phyloP scores from a whole-genome alignment of 768 basidiomycete species.

The Leucocoprinus sp. region DNA sequence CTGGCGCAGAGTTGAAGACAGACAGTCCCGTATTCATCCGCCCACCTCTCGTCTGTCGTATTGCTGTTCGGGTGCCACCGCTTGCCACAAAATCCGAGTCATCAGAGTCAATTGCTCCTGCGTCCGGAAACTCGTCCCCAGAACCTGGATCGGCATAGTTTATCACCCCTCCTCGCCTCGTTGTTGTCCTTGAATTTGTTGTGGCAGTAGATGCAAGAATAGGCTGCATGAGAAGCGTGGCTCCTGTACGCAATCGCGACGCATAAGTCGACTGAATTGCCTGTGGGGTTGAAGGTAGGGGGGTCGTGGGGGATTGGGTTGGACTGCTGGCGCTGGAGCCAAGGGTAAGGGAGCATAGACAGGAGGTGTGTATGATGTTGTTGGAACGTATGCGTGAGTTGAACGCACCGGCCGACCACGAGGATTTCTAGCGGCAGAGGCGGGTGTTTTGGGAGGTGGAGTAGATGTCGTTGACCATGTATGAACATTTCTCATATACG shows the following conservation, averaged over 20 bases:
- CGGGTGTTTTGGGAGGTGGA: constrained; percentile 37
- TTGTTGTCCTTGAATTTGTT: constrained; percentile 33
- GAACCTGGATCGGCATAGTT: constrained; percentile 87
- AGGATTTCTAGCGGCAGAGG: constrained; percentile 19
- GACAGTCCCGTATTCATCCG: constrained; percentile 41
- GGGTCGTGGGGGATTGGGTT: constrained; percentile 43
- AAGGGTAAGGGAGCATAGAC: constrained; percentile 25
- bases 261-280: constrained; percentile 78
- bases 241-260: constrained; percentile 84
- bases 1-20: constrained; percentile 47
- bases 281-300: constrained; percentile 59
- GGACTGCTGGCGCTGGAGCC: constrained; percentile 25
- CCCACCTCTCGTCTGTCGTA: constrained; percentile 35
- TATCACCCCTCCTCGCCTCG: constrained; percentile 59
- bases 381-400: constrained; percentile 22
- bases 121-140: constrained; percentile 74
- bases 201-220: constrained; percentile 39
- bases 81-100: constrained; percentile 77
- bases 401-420: constrained; percentile 36
- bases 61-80: constrained; percentile 48
- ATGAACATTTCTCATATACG: constrained; percentile 61
- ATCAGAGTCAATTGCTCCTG: constrained; percentile 75
- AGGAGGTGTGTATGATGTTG: constrained; percentile 26
- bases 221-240: constrained; percentile 87
- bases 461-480: constrained; percentile 59